Percentiles rank a stretch among this genome's conserved stretches.
Conservation (phyloP, 2,329 filamentous ascomycete genomes). For the Venturia nashicola region DNA sequence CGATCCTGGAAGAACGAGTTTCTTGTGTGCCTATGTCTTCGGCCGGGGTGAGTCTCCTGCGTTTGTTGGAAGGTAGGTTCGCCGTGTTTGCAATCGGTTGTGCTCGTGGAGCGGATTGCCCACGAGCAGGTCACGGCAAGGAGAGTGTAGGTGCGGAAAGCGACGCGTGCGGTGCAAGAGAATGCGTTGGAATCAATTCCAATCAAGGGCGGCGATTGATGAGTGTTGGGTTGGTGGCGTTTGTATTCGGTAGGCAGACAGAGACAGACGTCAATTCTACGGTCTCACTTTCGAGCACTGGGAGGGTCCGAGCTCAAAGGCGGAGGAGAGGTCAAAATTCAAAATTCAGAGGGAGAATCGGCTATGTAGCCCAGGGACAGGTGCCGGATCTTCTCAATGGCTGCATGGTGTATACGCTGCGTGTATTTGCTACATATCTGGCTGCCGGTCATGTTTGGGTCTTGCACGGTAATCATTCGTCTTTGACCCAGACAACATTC, state of each 20-base stretch:
- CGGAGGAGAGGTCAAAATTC: not conserved
- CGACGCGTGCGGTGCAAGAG: not conserved
- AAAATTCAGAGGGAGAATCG: not conserved
- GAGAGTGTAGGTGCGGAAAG: not conserved
- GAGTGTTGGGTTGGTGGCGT: not conserved
- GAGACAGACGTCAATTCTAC: not conserved
- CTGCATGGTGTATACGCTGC: not conserved
- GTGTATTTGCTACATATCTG: not conserved
- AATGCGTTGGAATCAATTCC: not conserved
- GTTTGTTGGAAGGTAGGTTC: conserved; percentile 6
- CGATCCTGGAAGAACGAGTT: not conserved
- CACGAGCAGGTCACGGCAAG: not conserved
- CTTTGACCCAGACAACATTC: not conserved
- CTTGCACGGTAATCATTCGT: not conserved
- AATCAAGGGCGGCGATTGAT: not conserved
- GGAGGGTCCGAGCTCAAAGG: not conserved
- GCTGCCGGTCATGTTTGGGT: not conserved
- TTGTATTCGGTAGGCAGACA: not conserved
- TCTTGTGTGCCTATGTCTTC: not conserved
- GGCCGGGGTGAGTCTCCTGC: conserved; percentile 2
- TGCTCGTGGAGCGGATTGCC: conserved; percentile 2
- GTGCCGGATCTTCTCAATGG: not conserved
- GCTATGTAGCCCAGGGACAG: not conserved
- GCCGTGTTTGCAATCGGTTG: conserved; percentile 5
- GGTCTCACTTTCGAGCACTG: too few species aligned